phyloP scores from a whole-genome alignment of 306 rosid genomes.

The Cicer judaicum region DNA sequence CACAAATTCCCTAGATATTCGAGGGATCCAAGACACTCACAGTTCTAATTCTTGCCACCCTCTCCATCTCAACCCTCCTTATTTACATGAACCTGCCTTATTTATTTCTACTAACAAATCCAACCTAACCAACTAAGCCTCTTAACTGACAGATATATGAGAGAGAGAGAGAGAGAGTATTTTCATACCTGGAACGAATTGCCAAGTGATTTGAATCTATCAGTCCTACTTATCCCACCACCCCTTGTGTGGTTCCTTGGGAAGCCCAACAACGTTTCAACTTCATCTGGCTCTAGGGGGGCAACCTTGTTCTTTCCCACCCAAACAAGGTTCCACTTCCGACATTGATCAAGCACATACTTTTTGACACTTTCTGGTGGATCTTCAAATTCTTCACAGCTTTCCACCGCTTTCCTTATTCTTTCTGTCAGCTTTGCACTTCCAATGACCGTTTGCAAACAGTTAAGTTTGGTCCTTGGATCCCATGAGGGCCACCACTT shows the following conservation, averaged over 20 bases:
- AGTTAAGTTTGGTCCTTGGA: slow-evolving; percentile 69
- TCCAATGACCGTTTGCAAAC: slow-evolving; percentile 75
- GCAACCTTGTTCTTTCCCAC: slow-evolving; percentile 97
- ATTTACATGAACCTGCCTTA: background rate
- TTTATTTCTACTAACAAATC: background rate
- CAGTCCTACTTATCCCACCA: slow-evolving; percentile 96
- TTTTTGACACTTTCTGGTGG: slow-evolving; percentile 66
- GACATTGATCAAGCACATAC: slow-evolving; percentile 72
- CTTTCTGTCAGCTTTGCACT: slow-evolving; percentile 81
- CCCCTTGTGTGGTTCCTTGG: slow-evolving; percentile 97
- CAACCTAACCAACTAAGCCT: background rate
- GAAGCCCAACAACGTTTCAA: slow-evolving; percentile 84
- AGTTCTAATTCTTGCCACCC: background rate
- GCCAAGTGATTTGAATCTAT: slow-evolving; percentile 90
- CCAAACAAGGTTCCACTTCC: slow-evolving; percentile 98
- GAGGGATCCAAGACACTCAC: background rate
- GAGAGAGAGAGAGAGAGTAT: background rate
- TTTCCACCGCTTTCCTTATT: slow-evolving; percentile 76
- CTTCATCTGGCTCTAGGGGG: slow-evolving; percentile 93
- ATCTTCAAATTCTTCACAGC: slow-evolving; percentile 45
- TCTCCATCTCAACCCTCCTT: too few relatives aligned
- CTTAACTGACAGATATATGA: background rate
- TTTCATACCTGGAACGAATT: slow-evolving; percentile 90
- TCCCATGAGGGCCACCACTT: slow-evolving; percentile 99
- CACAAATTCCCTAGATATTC: background rate